Evolutionary conservation across 371 early-diverging fungal genomes (phyloP), one percentile per base, ranked within the genome.

Genomic region (Circinella umbellata): DNA sequence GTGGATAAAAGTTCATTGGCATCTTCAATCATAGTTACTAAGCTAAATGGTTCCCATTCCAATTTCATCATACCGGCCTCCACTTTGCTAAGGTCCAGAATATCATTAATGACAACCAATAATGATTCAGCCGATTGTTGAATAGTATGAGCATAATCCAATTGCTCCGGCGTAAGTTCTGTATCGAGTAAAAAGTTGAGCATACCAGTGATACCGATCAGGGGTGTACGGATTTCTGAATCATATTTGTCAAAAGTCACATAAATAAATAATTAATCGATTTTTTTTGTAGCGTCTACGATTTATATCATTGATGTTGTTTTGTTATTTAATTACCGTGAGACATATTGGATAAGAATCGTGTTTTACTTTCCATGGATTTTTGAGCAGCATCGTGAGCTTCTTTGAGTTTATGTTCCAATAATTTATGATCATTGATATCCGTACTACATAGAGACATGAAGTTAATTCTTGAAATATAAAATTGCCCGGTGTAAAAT

Each of bases 51-150:
- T 35, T 87, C 87, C 82, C 81, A 84, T 66, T 88, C 91, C 20
- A 91, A 72, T 49, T 88, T 88, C 87, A 91, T 86, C 88, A 89
- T 91, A 14, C 91, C 91, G 3, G 90, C 89, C 66, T 91, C 91
- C 3, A 91, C 89, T 71, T 91, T 91, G 68, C 88, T 87, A 10
- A 89, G 75, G 73, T 91, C 91, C 70, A 91, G 57, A 62, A 91
- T 89, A 71, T 91, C 91, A 68, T 91, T 91, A 64, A 91, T 89
- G n/a, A 91, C 88, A 11, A 87, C 78, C 27, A 91, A 67, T 15
- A 91, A 69, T 0, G 88, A 86, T 64, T 89, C 88, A 0, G 88
- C 91, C 18, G 88, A 88, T 61, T 87, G 88, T 64, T 88, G 88
- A 11, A 91, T 87, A 1, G 89, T 89, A 39, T 89, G 88, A 7